Evolutionary conservation across 148 eudicot genomes (phyloP), one percentile per base, ranked within the genome.

Genomic region (Nepenthes gracilis): DNA sequence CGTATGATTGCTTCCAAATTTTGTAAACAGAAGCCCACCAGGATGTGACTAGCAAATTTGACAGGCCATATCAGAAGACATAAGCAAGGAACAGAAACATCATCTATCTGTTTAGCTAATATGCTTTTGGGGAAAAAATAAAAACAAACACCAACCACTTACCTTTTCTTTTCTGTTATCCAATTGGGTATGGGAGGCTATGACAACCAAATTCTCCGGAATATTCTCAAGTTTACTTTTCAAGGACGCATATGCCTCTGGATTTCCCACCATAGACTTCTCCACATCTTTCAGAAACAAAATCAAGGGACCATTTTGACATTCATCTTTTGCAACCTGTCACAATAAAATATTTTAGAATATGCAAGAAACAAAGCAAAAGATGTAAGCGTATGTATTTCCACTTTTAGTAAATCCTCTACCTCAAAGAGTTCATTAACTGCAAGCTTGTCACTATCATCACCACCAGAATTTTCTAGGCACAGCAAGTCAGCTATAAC

Each of bases 101-200:
- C 45, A 40, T 40, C 45, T 40, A 4, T 40, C 45, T 40, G 45
- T 3, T 8, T 40, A 23, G 4, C 45, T 40, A 3, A 40, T 40
- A 40, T 40, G 45, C 4, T 12, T 23, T 23, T 23, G 23, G 23
- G 6, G 15, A 49, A 6, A 6, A 11, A 2, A 37, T 45, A 4
- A 56, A 6, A 14, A 55, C 11, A 54, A 48, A 50, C 5, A 12
- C 9, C 35, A 40, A 43, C 36, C 50, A 62, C 78, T 48, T 66
- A 88, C 98, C 81, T 93, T 89, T 64, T 93, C 96, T 78, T 89
- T 93, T 49, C 95, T 74, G 72, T 59, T 80, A 73, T 93, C 99
- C 57, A 80, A 61, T 64, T 93, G 92, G 47, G 96, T 74, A 63
- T 82, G 91, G 14, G 99, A 88, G 66, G 95, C 91, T 74, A 93